These are phyloP conservation scores for Vigna reflexopilosa DNA, from an alignment of 306 rosid species.

Conservation along the genomic window DNA sequence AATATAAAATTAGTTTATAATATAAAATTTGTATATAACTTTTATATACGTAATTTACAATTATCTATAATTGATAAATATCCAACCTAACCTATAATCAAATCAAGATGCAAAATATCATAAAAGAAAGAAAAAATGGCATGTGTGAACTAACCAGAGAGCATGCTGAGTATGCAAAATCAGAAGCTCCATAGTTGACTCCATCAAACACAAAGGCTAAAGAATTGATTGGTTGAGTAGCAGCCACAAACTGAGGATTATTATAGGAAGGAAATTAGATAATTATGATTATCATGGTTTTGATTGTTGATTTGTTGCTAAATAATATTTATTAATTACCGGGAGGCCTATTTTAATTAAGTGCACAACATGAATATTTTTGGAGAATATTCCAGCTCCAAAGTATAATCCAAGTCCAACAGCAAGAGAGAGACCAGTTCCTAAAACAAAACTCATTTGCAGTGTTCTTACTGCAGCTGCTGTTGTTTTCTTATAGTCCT, in stretches of 20 bases:
- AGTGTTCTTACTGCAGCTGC: conserved; percentile 65
- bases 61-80: too few relatives aligned
- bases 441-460: conserved; percentile 82
- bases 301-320: not conserved
- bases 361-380: conserved; percentile 65
- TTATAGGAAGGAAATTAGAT: not conserved
- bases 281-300: not conserved
- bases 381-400: conserved; percentile 84
- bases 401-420: conserved; percentile 78
- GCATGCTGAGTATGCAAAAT: conserved; percentile 85
- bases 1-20: too few relatives aligned
- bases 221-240: conserved; percentile 91
- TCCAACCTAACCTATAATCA: too few relatives aligned
- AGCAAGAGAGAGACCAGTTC: conserved; percentile 65
- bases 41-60: too few relatives aligned
- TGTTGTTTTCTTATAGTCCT: conserved; percentile 66
- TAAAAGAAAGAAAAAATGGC: not conserved
- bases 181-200: conserved; percentile 95
- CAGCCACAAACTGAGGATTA: conserved; percentile 75
- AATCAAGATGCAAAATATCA: not conserved
- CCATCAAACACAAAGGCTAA: conserved; percentile 94
- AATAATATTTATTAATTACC: conserved; percentile 47
- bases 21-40: too few relatives aligned
- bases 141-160: conserved; percentile 65
- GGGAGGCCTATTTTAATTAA: conserved; percentile 73